A percentile compares a stretch with the other conserved stretches of the same genome.
Evolutionary conservation across 306 rosid species (phyloP).

Genomic region (Glycine soja): DNA sequence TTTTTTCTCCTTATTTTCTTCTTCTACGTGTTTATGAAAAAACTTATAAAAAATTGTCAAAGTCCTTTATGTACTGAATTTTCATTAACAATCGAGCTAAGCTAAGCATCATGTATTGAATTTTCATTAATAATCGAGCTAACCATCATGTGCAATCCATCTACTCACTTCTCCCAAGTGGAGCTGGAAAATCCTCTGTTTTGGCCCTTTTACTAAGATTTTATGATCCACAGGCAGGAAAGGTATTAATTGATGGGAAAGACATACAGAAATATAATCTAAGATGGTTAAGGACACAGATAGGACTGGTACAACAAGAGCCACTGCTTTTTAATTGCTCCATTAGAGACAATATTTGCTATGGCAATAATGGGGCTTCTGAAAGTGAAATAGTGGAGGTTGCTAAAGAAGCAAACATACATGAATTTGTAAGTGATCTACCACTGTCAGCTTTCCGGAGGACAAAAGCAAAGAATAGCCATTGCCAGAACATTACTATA

Average conservation of each 20-base stretch:
- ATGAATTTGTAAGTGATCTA: constrained; percentile 74
- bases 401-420: constrained; percentile 75
- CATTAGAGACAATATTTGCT: constrained; percentile 76
- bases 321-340: constrained; percentile 85
- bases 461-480: constrained; percentile 93
- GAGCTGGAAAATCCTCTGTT: constrained; percentile 86
- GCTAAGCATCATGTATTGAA: no score
- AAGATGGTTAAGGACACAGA: constrained; percentile 76
- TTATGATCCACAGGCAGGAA: constrained; percentile 74
- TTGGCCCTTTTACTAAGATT: constrained; percentile 80
- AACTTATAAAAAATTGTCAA: no score
- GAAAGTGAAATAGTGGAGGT: constrained; percentile 78
- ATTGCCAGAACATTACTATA: constrained; percentile 82
- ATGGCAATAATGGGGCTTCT: constrained; percentile 66
- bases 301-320: constrained; percentile 92
- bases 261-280: constrained; percentile 72
- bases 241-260: constrained; percentile 70
- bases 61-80: not conserved
- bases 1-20: no score
- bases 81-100: not conserved
- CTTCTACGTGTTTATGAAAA: no score
- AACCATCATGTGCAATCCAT: not conserved
- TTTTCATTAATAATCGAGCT: not conserved
- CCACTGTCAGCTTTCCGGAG: constrained; percentile 93
- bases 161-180: constrained; percentile 57